Conservation (phyloP, 1,139 yeast genomes). For the Magnusiomyces suaveolens region DNA sequence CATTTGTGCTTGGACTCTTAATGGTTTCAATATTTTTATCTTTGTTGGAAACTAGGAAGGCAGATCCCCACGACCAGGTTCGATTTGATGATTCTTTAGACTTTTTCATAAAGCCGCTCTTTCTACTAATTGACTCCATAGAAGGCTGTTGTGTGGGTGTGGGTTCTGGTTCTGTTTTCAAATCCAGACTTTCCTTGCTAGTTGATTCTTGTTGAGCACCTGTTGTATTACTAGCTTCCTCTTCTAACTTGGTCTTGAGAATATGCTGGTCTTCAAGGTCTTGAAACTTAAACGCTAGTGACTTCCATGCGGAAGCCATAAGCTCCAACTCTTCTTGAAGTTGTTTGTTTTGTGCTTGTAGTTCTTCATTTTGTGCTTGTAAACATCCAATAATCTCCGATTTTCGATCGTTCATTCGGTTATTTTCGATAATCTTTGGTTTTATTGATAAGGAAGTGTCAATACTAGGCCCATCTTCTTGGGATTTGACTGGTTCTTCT, state of each 20-base stretch:
- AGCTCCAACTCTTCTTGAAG: slow-evolving; percentile 12
- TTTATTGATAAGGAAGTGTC: too few relatives aligned
- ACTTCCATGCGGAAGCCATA: slow-evolving; percentile 27
- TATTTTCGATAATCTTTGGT: too few relatives aligned
- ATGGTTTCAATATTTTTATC: background rate
- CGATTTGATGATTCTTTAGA: background rate
- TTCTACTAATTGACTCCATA: background rate
- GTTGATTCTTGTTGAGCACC: background rate
- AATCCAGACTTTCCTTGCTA: background rate
- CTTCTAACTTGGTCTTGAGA: background rate
- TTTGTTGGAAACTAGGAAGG: background rate
- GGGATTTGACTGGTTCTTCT: background rate
- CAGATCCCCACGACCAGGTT: background rate
- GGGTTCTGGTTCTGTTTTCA: background rate
- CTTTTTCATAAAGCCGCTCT: background rate
- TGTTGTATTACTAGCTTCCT: background rate
- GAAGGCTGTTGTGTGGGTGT: background rate
- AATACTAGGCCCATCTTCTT: background rate
- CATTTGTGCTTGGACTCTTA: background rate
- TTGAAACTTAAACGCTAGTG: slow-evolving; percentile 16
- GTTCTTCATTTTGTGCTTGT: slow-evolving; percentile 3
- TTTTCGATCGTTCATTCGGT: background rate
- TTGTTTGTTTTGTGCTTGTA: slow-evolving; percentile 14
- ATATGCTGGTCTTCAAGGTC: background rate
- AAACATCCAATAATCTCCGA: background rate